Base-by-base conservation (phyloP, 306 rosid genomes). In the Styphnolobium japonicum region DNA sequence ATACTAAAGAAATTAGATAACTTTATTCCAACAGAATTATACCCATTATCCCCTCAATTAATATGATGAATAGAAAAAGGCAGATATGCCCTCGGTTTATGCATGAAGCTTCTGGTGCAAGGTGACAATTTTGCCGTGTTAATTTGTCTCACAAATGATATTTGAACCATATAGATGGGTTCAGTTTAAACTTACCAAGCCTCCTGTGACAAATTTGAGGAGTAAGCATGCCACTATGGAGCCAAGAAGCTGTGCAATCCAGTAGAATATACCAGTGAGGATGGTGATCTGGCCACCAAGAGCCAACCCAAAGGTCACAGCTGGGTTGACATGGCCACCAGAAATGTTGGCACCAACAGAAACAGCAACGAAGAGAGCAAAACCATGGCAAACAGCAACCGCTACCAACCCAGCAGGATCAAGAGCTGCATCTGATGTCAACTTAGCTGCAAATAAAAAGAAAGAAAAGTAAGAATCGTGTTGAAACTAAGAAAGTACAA, bases 291-390 rank as follows among this genome's bases (percentile, higher is more conserved):
- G 98, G 68, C 97, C 98, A 7, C 96, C 97, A 27, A 94, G 71
- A 80, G 97, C 97, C 86, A 94, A 78, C 0, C 98, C 98, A 67
- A 94, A 89, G 53, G 98, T 94, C 71, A 94, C 98, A 2, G 98
- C 97, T 8, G 98, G 98, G 89, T 94, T 94, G 5, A 94, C 97
- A 78, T 94, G 98, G 2, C 98, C 98, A 37, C 97, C 96, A 19
- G 98, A 94, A 73, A 94, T 92, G 87, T 92, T 94, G 70, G 97
- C 97, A 11, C 91, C 88, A 45, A 92, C 75, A 0, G 98, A 53
- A 55, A 94, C 97, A 5, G 98, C 98, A 29, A 94, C 97, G 34
- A 94, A 94, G 15, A 94, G 87, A 86, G 98, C 98, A 82, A 94
- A 90, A 14, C 90, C 96, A 77, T 94, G 98, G 81, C 88, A 85